Base-by-base conservation (phyloP, 768 basidiomycete species). In the Phlebiopsis flavidoalba region DNA sequence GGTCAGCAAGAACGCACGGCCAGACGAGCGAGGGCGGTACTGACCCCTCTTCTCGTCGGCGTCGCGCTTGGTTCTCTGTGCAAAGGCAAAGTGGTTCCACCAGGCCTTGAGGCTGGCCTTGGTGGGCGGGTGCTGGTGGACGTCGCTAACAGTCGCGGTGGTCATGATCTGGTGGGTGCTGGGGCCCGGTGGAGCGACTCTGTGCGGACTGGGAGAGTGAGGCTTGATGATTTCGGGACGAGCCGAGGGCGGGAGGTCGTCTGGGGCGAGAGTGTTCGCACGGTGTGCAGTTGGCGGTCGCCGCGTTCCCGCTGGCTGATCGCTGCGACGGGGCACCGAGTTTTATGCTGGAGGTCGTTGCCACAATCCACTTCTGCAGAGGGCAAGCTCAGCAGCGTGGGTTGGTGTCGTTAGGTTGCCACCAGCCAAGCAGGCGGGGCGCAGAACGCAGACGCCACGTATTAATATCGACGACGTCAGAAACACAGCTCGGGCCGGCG, bases 1-100 rank as follows among this genome's bases (percentile, higher is more conserved):
- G 74, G 35, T 15, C 47, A 19, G 53, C 40, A 24, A 19, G 21
- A 10, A 21, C 3, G 45, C 15, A 56, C 36, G 36, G 36, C 14
- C 51, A 12, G 15, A 10, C 24, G 24, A 26, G 8, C 35, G 10
- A 22, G 59, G 22, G 47, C 31, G 56, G 11, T 49, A 71, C 78
- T 57, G 50, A 80, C 83, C 77, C 69, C 73, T 75, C 57, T 68
- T 69, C 48, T 71, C 72, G 59, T 80, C 82, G 3, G 72, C 73
- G 24, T 84, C 79, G 66, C 82, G 86, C 76, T 85, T 90, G 15
- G 78, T 63, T 64, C 78, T 82, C 71, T 88, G 87, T 1, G 80
- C 77, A 62, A 84, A 81, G 3, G 83, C 85, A 65, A 93, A 90
- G 65, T 86, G 83, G 50, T 83, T 81, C 88, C 91, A 91, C 91